phyloP scores from a whole-genome alignment of 768 basidiomycete species.

The Amanita rimosa region DNA sequence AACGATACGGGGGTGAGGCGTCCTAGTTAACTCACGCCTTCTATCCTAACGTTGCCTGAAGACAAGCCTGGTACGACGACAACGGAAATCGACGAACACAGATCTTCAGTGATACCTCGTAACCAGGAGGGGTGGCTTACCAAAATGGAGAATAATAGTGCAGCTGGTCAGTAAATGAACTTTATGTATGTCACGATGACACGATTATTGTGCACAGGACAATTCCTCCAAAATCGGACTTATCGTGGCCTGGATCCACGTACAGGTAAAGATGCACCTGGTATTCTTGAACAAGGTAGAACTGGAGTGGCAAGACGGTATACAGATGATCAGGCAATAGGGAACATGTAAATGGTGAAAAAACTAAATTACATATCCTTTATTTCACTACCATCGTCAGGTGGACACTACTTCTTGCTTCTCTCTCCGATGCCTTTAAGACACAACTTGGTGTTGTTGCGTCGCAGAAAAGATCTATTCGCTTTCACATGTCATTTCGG shows the following conservation, averaged over 20 bases:
- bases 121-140: constrained; percentile 54
- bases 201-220: constrained; percentile 26
- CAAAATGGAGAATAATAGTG: constrained; percentile 54
- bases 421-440: too few species aligned
- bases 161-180: constrained; percentile 35
- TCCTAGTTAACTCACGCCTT: background rate
- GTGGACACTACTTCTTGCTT: too few species aligned
- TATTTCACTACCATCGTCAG: too few species aligned
- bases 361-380: too few species aligned
- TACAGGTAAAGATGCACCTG: constrained; percentile 68
- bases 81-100: constrained; percentile 8
- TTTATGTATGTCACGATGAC: background rate
- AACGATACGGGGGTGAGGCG: constrained; percentile 40
- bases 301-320: constrained; percentile 88
- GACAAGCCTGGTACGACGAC: background rate
- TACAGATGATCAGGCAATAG: constrained; percentile 34
- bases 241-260: constrained; percentile 78
- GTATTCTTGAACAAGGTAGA: constrained; percentile 78
- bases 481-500: too few species aligned
- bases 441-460: too few species aligned
- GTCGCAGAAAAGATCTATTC: too few species aligned
- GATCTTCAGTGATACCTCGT: constrained; percentile 36
- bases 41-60: background rate
- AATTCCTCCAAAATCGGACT: constrained; percentile 61
- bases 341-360: background rate